Percentiles rank a stretch among this genome's conserved stretches.
Conservation (phyloP, 176 grass and related monocot species). For the Coix lacrymajobi region DNA sequence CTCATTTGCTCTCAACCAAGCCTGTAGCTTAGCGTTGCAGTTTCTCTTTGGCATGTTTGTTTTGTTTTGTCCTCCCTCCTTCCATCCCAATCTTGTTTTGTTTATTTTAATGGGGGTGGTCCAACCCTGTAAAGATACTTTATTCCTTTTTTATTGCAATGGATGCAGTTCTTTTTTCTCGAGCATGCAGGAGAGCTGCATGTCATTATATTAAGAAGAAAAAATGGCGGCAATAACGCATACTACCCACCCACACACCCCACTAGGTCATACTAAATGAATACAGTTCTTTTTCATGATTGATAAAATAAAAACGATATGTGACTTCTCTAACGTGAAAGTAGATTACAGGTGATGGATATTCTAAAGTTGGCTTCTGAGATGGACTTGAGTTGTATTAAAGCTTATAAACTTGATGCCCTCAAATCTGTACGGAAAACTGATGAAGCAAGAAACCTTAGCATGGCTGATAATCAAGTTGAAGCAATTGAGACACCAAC, state of each 20-base stretch:
- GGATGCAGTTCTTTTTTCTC: neutral
- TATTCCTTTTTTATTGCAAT: neutral
- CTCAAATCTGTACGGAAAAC: constrained; percentile 77
- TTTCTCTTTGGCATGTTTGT: neutral
- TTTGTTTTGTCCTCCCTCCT: neutral
- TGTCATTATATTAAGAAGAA: neutral
- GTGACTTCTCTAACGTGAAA: constrained; percentile 30
- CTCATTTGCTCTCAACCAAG: neutral
- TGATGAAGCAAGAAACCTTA: constrained; percentile 28
- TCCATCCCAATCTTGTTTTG: neutral
- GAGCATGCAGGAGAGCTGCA: neutral
- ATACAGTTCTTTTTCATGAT: neutral
- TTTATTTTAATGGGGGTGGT: neutral
- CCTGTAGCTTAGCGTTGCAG: neutral
- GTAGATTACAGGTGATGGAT: constrained; percentile 84
- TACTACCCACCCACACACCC: neutral
- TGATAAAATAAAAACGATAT: neutral
- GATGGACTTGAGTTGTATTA: constrained; percentile 94
- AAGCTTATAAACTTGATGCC: constrained; percentile 88
- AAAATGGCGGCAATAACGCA: neutral
- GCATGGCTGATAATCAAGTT: constrained; percentile 27
- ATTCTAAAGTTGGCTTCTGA: constrained; percentile 87
- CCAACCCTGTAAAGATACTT: neutral
- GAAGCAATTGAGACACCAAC: constrained; percentile 21
- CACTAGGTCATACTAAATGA: neutral